Percentiles rank a stretch among this genome's conserved stretches.
Evolutionary conservation across 2,329 filamentous ascomycete species (phyloP).

Genomic region (Thelonectria olida): DNA sequence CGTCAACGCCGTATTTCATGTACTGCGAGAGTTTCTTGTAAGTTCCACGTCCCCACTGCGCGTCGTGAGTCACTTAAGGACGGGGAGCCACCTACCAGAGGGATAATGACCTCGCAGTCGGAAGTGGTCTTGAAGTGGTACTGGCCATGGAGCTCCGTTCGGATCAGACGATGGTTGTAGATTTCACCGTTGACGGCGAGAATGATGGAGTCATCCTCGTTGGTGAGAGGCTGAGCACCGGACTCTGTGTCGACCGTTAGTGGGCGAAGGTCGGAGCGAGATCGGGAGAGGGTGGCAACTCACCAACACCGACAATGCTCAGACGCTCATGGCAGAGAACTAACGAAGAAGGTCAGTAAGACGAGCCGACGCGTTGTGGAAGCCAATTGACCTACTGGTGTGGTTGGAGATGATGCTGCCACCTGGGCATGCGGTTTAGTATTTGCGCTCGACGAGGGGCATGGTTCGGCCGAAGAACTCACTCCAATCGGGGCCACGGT

Average conservation of each 20-base stretch:
- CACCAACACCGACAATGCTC: constrained; percentile 96
- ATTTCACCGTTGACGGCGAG: constrained; percentile 99
- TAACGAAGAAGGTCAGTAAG: constrained; percentile 51
- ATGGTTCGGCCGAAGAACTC: constrained; percentile 54
- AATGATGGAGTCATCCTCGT: constrained; percentile 85
- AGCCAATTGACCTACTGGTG: constrained; percentile 74
- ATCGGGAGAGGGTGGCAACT: constrained; percentile 45
- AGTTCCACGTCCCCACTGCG: constrained; percentile 18
- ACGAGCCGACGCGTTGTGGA: neutral
- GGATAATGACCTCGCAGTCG: constrained; percentile 98
- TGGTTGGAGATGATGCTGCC: constrained; percentile 90
- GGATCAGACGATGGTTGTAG: constrained; percentile 97
- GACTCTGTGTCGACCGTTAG: constrained; percentile 69
- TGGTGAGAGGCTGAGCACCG: constrained; percentile 94
- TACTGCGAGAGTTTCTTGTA: constrained; percentile 67
- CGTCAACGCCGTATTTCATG: constrained; percentile 89
- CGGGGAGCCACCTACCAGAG: constrained; percentile 72
- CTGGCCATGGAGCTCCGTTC: constrained; percentile 82
- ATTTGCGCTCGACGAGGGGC: constrained; percentile 30
- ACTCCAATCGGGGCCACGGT: constrained; percentile 99
- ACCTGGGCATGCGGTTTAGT: constrained; percentile 61
- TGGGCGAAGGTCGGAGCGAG: constrained; percentile 16
- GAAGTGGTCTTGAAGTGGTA: constrained; percentile 99
- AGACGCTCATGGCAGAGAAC: constrained; percentile 97
- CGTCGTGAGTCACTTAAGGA: constrained; percentile 5